Percentiles rank a stretch among this genome's conserved stretches.
Evolutionary conservation across 257 asterid genomes (phyloP).

Genomic region (Linaria vulgaris): DNA sequence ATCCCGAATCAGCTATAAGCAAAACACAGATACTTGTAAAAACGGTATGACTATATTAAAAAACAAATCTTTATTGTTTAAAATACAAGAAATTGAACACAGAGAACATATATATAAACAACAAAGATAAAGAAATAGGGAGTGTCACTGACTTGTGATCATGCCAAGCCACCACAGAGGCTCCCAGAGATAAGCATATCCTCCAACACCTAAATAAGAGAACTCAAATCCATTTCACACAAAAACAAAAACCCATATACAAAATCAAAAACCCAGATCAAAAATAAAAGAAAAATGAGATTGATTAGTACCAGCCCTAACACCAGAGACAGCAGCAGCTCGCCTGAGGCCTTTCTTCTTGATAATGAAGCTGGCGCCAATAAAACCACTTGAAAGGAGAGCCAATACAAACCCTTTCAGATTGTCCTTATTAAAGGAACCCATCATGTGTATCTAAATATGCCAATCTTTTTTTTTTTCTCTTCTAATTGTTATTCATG

Average conservation of each 20-base stretch:
- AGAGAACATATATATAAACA: background rate
- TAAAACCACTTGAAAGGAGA: constrained; percentile 63
- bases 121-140: background rate
- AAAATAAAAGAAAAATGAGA: background rate
- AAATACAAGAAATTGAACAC: background rate
- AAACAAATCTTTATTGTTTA: background rate
- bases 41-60: constrained; percentile 4
- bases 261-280: constrained; percentile 10
- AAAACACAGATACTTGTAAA: too few relatives aligned
- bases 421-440: constrained; percentile 51
- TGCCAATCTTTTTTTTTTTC: background rate
- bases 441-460: constrained; percentile 30
- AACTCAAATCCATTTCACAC: background rate
- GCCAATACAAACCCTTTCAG: constrained; percentile 67
- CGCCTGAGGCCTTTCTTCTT: constrained; percentile 78
- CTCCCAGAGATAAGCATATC: constrained; percentile 76
- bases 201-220: constrained; percentile 66
- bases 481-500: background rate
- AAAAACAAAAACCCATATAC: constrained; percentile 15
- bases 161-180: constrained; percentile 95
- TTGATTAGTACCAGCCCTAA: constrained; percentile 62
- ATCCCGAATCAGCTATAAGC: too few relatives aligned
- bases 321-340: constrained; percentile 81
- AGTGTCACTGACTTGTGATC: constrained; percentile 60
- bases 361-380: constrained; percentile 78